phyloP scores from a whole-genome alignment of 2,329 filamentous ascomycete species.

The Alternaria gaisen region DNA sequence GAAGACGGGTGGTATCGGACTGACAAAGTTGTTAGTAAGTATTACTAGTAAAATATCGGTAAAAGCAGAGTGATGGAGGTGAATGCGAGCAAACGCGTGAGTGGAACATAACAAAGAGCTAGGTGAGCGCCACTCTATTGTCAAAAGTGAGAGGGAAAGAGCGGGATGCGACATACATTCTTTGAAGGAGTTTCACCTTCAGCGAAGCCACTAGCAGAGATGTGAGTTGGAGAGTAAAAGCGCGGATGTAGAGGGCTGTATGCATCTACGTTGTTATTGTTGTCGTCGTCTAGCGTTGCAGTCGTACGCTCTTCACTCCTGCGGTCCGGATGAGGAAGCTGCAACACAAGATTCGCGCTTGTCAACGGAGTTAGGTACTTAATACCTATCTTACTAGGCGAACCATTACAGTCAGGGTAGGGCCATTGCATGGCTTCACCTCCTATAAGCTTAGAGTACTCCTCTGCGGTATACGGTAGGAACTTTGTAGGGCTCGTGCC shows the following conservation, averaged over 20 bases:
- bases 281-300: conserved; percentile 5
- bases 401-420: conserved; percentile 19
- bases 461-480: conserved; percentile 33
- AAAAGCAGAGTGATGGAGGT: conserved; percentile 9
- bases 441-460: conserved; percentile 41
- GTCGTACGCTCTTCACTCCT: conserved; percentile 27
- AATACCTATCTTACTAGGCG: conserved; percentile 14
- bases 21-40: conserved; percentile 25
- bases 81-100: conserved; percentile 12
- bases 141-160: conserved; percentile 23
- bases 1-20: conserved; percentile 35
- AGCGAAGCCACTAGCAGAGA: conserved; percentile 26
- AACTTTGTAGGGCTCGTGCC: conserved; percentile 37
- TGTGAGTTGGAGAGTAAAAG: conserved; percentile 44
- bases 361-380: conserved; percentile 20
- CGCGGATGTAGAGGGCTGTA: conserved; percentile 31
- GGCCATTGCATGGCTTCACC: conserved; percentile 30
- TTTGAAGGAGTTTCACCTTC: conserved; percentile 38
- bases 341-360: conserved; percentile 5
- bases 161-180: conserved; percentile 41
- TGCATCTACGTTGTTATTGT: neutral
- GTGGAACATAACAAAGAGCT: conserved; percentile 8
- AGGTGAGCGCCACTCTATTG: conserved; percentile 9
- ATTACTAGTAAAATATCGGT: neutral
- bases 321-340: conserved; percentile 20